A percentile compares a stretch with the other conserved stretches of the same genome.
Evolutionary conservation across 2,329 filamentous ascomycete species (phyloP).

Genomic region (Orbilia oligospora): DNA sequence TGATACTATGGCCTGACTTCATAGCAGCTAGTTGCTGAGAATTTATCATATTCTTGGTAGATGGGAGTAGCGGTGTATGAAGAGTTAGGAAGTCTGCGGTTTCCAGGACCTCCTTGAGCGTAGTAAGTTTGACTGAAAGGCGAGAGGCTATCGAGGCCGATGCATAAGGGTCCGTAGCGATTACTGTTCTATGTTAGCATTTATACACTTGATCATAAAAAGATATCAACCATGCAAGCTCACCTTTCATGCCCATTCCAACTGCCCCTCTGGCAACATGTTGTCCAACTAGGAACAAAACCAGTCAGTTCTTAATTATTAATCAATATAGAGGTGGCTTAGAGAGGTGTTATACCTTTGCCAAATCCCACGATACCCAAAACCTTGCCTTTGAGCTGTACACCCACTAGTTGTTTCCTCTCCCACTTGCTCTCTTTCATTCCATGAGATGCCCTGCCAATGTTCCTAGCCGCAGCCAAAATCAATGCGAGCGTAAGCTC

Average conservation of each 20-base stretch:
- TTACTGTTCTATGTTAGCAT: constrained; percentile 67
- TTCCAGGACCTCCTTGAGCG: constrained; percentile 75
- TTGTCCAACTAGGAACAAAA: constrained; percentile 73
- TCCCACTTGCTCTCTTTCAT: constrained; percentile 76
- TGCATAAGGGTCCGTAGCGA: constrained; percentile 83
- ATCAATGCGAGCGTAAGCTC: constrained; percentile 83
- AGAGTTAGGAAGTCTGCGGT: constrained; percentile 83
- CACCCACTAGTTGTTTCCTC: constrained; percentile 79
- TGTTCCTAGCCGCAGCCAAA: constrained; percentile 80
- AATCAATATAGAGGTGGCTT: background rate
- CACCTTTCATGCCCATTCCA: constrained; percentile 78
- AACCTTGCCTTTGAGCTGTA: constrained; percentile 83
- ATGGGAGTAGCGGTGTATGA: constrained; percentile 83
- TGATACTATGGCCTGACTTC: constrained; percentile 80
- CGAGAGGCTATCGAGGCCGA: constrained; percentile 79
- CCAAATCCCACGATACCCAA: constrained; percentile 83
- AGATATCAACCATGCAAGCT: constrained; percentile 1
- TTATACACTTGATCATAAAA: background rate
- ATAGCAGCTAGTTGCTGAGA: constrained; percentile 77
- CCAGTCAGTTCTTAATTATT: background rate
- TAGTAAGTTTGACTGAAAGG: constrained; percentile 75
- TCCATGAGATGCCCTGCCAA: constrained; percentile 74
- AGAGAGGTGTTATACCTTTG: constrained; percentile 72
- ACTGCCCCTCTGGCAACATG: constrained; percentile 84
- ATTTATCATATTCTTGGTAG: constrained; percentile 81